phyloP scores from a whole-genome alignment of 768 basidiomycete species.

The Pholiota molesta region DNA sequence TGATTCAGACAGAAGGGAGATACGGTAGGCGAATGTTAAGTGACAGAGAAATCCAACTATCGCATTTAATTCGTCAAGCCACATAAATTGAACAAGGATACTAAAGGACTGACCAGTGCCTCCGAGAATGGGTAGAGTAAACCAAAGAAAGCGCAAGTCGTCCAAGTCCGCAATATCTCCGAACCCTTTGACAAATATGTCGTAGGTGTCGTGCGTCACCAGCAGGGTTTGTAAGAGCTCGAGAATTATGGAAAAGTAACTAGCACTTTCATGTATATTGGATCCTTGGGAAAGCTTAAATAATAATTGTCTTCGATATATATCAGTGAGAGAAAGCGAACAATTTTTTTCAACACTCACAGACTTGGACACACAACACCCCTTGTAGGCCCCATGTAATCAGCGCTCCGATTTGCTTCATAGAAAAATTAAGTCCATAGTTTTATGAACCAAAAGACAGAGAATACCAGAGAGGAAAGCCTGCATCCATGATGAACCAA shows the following conservation, averaged over 20 bases:
- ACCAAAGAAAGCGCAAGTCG: slow-evolving; percentile 29
- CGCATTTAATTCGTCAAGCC: background rate
- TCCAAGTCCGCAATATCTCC: slow-evolving; percentile 26
- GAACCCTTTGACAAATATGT: slow-evolving; percentile 28
- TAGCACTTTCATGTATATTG: slow-evolving; percentile 25
- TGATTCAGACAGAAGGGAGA: slow-evolving; percentile 28
- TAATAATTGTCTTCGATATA: slow-evolving; percentile 32
- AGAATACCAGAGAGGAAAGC: slow-evolving; percentile 7
- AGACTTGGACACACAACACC: slow-evolving; percentile 34
- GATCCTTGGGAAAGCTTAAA: slow-evolving; percentile 33
- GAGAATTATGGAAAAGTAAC: slow-evolving; percentile 29
- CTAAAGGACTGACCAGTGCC: slow-evolving; percentile 23
- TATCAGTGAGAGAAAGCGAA: background rate
- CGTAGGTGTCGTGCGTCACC: slow-evolving; percentile 28
- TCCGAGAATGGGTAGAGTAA: slow-evolving; percentile 31
- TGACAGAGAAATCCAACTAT: slow-evolving; percentile 31
- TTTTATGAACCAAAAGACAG: background rate
- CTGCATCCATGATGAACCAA: background rate
- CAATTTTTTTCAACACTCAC: slow-evolving; percentile 21
- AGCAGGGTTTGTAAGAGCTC: slow-evolving; percentile 34
- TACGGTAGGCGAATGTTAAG: slow-evolving; percentile 32
- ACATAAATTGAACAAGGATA: slow-evolving; percentile 12
- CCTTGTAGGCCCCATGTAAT: slow-evolving; percentile 33
- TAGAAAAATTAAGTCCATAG: background rate
- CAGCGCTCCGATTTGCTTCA: slow-evolving; percentile 29